phyloP scores from a whole-genome alignment of 768 basidiomycete genomes.

The Inosperma sp. region DNA sequence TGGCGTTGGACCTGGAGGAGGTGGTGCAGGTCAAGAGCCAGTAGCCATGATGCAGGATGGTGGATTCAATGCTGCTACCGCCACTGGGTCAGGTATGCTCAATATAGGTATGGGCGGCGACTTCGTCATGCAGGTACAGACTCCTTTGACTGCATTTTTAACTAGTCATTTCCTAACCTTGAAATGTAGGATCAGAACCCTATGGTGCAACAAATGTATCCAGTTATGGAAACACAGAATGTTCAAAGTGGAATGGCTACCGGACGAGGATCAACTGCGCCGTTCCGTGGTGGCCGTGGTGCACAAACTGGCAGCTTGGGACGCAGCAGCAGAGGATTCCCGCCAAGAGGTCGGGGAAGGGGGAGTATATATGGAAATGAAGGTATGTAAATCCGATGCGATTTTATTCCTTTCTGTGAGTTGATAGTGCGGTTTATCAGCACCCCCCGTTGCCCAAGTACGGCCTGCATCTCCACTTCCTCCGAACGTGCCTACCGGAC shows the following conservation, averaged over 20 bases:
- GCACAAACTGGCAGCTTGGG: constrained; percentile 32
- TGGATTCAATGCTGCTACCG: constrained; percentile 33
- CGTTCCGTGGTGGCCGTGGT: constrained; percentile 39
- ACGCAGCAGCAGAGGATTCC: constrained; percentile 38
- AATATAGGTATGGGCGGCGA: constrained; percentile 68
- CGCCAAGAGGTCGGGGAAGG: constrained; percentile 40
- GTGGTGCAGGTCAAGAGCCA: constrained; percentile 34
- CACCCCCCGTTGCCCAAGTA: constrained; percentile 49
- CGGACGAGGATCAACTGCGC: constrained; percentile 33
- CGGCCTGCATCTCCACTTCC: constrained; percentile 82
- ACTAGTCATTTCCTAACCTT: constrained; percentile 2
- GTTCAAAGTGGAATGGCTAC: constrained; percentile 42
- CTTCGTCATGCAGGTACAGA: constrained; percentile 68
- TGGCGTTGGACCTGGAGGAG: constrained; percentile 33
- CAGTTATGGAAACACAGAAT: constrained; percentile 52
- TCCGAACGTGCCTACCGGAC: constrained; percentile 83
- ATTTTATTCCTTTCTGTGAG: constrained; percentile 1
- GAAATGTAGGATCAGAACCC: constrained; percentile 46
- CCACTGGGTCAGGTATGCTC: constrained; percentile 54
- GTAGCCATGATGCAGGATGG: constrained; percentile 47
- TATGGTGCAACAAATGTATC: constrained; percentile 69
- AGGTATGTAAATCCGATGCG: constrained; percentile 27
- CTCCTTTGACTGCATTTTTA: constrained; percentile 2
- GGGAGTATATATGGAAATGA: constrained; percentile 39
- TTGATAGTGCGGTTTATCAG: constrained; percentile 8